Percentiles rank a stretch among this genome's conserved stretches.
phyloP scores from a whole-genome alignment of 2,329 filamentous ascomycete species.

The Paraconiothyrium sp. region DNA sequence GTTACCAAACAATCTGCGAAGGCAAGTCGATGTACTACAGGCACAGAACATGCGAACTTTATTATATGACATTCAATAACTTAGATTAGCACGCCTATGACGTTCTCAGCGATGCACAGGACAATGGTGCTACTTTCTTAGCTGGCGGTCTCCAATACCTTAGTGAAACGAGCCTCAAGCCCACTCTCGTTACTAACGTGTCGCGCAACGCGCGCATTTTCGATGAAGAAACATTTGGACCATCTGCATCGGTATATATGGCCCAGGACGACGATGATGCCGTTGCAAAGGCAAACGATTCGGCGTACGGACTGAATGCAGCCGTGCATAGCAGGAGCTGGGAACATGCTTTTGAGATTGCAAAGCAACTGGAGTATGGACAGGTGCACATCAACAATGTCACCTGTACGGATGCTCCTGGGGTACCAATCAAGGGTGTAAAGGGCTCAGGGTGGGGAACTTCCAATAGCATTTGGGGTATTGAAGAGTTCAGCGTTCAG shows the following conservation, averaged over 20 bases:
- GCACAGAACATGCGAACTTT: too few species aligned
- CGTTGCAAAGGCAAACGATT: slow-evolving; percentile 79
- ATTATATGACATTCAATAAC: background rate
- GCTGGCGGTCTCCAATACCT: slow-evolving; percentile 57
- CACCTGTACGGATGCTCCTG: slow-evolving; percentile 18
- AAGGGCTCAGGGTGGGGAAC: slow-evolving; percentile 31
- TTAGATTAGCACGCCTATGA: slow-evolving; percentile 35
- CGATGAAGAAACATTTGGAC: slow-evolving; percentile 78
- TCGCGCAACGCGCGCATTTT: slow-evolving; percentile 75
- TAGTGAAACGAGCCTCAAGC: slow-evolving; percentile 60
- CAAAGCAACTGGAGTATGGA: slow-evolving; percentile 63
- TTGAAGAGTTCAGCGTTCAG: slow-evolving; percentile 30
- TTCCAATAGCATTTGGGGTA: slow-evolving; percentile 31
- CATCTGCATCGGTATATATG: slow-evolving; percentile 72
- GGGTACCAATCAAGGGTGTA: slow-evolving; percentile 23
- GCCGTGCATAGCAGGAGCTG: slow-evolving; percentile 77
- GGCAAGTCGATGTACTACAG: background rate
- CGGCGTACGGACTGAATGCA: slow-evolving; percentile 77
- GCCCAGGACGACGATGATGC: slow-evolving; percentile 75
- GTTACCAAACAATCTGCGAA: slow-evolving; percentile 41
- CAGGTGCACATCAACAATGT: slow-evolving; percentile 27
- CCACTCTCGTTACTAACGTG: slow-evolving; percentile 72
- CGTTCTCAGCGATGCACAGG: slow-evolving; percentile 63
- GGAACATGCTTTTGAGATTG: slow-evolving; percentile 49
- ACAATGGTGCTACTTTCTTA: slow-evolving; percentile 64